phyloP scores from a whole-genome alignment of 495 filamentous ascomycete species.

The Niebla homalea region DNA sequence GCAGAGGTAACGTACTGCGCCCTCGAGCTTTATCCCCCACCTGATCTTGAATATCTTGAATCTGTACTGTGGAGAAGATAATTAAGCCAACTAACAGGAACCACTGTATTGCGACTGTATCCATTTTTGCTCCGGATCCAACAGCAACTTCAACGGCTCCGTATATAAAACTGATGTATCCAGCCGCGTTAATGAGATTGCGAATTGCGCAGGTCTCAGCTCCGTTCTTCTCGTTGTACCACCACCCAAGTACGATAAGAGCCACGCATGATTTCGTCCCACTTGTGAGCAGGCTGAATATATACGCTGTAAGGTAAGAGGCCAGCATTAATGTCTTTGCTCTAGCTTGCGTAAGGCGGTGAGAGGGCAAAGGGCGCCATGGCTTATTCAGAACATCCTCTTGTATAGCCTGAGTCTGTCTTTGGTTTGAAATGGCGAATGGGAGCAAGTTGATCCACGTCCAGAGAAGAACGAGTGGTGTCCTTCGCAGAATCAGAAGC shows the following conservation, averaged over 20 bases:
- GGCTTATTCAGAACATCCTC: conserved; percentile 47
- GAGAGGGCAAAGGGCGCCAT: conserved; percentile 39
- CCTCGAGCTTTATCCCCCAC: conserved; percentile 32
- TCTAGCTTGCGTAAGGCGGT: conserved; percentile 25
- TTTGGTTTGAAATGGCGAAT: conserved; percentile 38
- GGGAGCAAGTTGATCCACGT: conserved; percentile 25
- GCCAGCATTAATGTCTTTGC: conserved; percentile 25
- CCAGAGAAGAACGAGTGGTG: conserved; percentile 12
- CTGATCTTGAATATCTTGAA: conserved; percentile 39
- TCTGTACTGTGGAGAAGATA: conserved; percentile 37
- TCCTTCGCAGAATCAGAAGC: conserved; percentile 6
- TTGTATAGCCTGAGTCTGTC: conserved; percentile 26
- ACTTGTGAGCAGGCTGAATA: conserved; percentile 23
- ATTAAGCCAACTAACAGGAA: conserved; percentile 28
- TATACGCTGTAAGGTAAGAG: conserved; percentile 24
- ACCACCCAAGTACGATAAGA: conserved; percentile 29
- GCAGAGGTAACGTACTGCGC: conserved; percentile 28
- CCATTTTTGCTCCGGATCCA: conserved; percentile 8
- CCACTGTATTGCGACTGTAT: conserved; percentile 26
- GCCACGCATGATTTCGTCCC: conserved; percentile 21
- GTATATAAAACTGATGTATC: conserved; percentile 23
- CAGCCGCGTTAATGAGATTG: conserved; percentile 32
- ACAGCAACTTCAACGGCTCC: conserved; percentile 19
- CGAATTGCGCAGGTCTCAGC: conserved; percentile 26
- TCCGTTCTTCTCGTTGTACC: conserved; percentile 41